phyloP scores from a whole-genome alignment of 2,329 filamentous ascomycete genomes.

The Venturia oleaginea region DNA sequence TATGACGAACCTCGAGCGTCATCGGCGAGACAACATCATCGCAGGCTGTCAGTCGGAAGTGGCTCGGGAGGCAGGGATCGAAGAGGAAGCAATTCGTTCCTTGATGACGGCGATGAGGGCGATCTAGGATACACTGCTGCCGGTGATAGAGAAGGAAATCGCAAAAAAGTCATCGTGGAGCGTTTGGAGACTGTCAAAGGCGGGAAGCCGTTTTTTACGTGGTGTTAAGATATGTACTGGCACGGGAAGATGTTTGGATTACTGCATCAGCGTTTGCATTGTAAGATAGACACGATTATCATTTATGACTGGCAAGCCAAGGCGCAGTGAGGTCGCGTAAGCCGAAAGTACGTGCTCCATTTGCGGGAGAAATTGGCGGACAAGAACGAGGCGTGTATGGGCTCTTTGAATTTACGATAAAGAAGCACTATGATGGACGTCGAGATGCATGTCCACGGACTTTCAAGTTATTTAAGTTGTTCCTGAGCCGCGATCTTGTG shows the following conservation, averaged over 20 bases:
- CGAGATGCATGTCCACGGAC: too few species aligned
- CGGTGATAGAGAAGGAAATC: constrained; percentile 84
- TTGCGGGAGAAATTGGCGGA: too few species aligned
- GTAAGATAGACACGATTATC: neutral
- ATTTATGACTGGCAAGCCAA: neutral
- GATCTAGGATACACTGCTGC: constrained; percentile 92
- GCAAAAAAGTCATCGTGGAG: constrained; percentile 93
- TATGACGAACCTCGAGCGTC: constrained; percentile 29
- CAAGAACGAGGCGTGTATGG: too few species aligned
- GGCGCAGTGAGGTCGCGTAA: neutral
- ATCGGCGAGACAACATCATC: constrained; percentile 23
- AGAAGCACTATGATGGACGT: too few species aligned
- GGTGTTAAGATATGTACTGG: constrained; percentile 54
- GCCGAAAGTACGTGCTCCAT: too few species aligned
- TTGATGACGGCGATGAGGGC: constrained; percentile 59
- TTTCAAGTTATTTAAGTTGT: too few species aligned
- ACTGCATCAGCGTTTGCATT: neutral
- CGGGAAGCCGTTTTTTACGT: constrained; percentile 92
- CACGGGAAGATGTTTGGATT: neutral
- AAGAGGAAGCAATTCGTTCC: constrained; percentile 27
- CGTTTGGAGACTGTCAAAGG: constrained; percentile 91
- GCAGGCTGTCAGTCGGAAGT: constrained; percentile 35
- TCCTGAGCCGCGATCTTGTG: neutral
- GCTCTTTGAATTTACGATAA: too few species aligned
- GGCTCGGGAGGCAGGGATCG: constrained; percentile 13